These are phyloP conservation scores for Agaricus sinodeliciosus DNA, from an alignment of 768 basidiomycete genomes.

Conservation along the genomic window DNA sequence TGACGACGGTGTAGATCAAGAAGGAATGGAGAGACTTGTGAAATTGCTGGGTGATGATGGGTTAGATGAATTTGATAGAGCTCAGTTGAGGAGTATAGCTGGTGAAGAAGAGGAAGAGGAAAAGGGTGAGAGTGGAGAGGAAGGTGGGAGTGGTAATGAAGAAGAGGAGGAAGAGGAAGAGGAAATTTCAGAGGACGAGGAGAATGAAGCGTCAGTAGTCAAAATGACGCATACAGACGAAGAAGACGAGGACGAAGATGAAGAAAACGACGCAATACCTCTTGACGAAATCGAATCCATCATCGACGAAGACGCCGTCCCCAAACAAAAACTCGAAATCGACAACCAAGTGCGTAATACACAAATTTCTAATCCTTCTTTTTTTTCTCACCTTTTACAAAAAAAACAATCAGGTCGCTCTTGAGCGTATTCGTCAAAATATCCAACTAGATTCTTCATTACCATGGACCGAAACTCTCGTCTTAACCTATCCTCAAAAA, in stretches of 20 bases:
- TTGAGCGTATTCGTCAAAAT: constrained; percentile 73
- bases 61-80: constrained; percentile 57
- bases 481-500: constrained; percentile 62
- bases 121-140: constrained; percentile 24
- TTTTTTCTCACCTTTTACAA: too few relatives aligned
- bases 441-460: constrained; percentile 70
- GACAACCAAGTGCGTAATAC: constrained; percentile 62
- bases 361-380: neutral
- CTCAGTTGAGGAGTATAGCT: constrained; percentile 41
- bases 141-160: constrained; percentile 9
- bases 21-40: constrained; percentile 52
- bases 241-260: constrained; percentile 27
- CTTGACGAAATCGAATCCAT: constrained; percentile 63
- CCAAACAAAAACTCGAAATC: constrained; percentile 75
- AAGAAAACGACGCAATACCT: constrained; percentile 41
- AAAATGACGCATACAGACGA: constrained; percentile 30
- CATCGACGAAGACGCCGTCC: constrained; percentile 75
- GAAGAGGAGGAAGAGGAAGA: constrained; percentile 17
- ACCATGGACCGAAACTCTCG: constrained; percentile 82
- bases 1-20: constrained; percentile 46
- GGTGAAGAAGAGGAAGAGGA: constrained; percentile 23
- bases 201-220: constrained; percentile 22
- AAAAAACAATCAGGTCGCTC: constrained; percentile 47
- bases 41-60: constrained; percentile 58
- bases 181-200: constrained; percentile 27